Evolutionary conservation across 331 rosid species (phyloP), one percentile per base, ranked within the genome.

Genomic region (Malus hybrid): DNA sequence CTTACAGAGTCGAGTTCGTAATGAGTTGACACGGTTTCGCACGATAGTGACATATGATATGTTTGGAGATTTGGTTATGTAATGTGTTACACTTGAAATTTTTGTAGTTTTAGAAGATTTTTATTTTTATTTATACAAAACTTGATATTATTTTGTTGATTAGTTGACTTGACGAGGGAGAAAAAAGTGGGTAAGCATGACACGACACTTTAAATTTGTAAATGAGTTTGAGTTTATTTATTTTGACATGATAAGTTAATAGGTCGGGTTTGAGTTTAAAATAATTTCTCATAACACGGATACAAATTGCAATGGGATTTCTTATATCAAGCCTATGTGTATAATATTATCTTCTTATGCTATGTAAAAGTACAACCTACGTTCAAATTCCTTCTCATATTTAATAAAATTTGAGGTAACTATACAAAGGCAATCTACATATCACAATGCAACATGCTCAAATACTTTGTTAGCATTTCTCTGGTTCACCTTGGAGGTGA

Each of bases 401-500:
- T 52, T 60, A 64, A 44, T 73, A 74, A 54, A 19, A 73, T 27
- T 14, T 66, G 24, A 55, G n/a, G 59, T 34, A 31, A 67, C 24
- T 9, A 73, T 34, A 39, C 22, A n/a, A 71, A 13, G 9, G 10
- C 3, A 55, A 5, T 59, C 67, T 71, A 6, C 67, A 59, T 36
- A 9, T 67, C 28, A 9, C 61, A 55, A 50, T 16, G 67, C 15
- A 20, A 34, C 10, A 24, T 64, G 7, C 46, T 10, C n/a, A 1
- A 50, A 62, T n/a, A 39, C 3, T 27, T 15, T 27, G 36, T 36
- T 19, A 50, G 54, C 20, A 5, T 12, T 39, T 28, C 69, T n/a
- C 5, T n/a, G 33, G 56, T 36, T 77, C 71, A 78, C 36, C n/a
- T 42, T 10, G 65, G 66, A 78, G 85, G 77, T 76, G 88, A 80